Conservation (phyloP, 176 grass and related monocot species). For the Musa itinerans region DNA sequence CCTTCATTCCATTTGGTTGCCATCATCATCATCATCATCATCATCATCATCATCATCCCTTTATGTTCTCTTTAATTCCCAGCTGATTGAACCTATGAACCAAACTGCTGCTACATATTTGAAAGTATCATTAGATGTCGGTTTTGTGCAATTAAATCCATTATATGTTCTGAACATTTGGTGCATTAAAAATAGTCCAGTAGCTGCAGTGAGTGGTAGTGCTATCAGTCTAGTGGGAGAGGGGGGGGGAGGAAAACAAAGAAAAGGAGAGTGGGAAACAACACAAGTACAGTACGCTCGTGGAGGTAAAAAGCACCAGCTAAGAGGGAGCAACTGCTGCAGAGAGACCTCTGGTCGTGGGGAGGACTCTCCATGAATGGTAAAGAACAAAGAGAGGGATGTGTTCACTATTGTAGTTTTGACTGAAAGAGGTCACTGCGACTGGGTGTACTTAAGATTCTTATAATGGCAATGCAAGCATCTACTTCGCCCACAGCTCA, state of each 20-base stretch:
- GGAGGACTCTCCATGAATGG: background rate
- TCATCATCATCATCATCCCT: background rate
- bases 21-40: background rate
- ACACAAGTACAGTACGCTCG: background rate
- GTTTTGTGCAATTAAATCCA: background rate
- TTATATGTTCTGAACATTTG: no score
- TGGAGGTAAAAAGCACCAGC: no score
- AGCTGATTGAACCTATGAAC: background rate
- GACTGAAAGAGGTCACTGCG: background rate
- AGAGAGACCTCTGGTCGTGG: background rate
- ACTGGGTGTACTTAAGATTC: background rate
- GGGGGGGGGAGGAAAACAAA: no score
- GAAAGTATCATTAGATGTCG: background rate
- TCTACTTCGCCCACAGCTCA: background rate
- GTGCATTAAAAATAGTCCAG: no score
- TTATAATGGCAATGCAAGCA: constrained; percentile 2
- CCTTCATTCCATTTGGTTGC: background rate
- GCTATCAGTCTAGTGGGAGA: no score
- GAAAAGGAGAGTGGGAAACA: background rate
- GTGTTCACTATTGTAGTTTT: background rate
- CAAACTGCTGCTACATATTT: background rate
- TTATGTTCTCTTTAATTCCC: background rate
- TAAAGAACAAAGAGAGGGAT: background rate
- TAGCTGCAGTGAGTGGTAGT: no score
- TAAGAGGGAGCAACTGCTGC: background rate